Base-by-base conservation (phyloP, 2,329 filamentous ascomycete species). In the Penicillium rolfsii region DNA sequence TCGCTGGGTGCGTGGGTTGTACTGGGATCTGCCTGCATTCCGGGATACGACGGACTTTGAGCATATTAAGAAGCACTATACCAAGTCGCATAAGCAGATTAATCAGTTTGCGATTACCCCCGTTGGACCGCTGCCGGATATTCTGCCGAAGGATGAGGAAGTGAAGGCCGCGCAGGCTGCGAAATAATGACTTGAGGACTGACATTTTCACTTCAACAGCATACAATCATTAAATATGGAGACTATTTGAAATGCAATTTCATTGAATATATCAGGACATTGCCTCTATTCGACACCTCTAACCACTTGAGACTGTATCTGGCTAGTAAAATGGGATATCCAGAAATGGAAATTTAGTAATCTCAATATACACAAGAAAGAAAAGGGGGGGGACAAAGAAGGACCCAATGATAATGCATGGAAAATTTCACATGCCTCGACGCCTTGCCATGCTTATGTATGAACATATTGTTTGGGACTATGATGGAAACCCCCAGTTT, bases 51-150 rank as follows among this genome's bases (percentile, higher is more conserved):
- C 93, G 24, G 86, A 97, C 76, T 97, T 96, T 75, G 86, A 96
- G 76, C 95, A 99, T 79, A 98, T 98, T 81, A 97, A 96, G 85
- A 89, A 84, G 48, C 87, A 89, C 70, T 89, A 89, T 73, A 89
- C 86, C 2, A 87, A 86, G 80, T 87, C 84, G 65, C 87, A 89
- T 75, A 79, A 74, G 66, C 86, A 88, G 77, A 89, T 89, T 68
- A 89, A 89, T 72, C 85, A 73, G 50, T 83, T 82, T 74, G 79
- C 83, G 41, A 96, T 99, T 73, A 94, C 92, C 26, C 93, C 94
- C 0, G 73, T 96, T 16, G 94, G 94, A 0, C 94, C 95, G 5
- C 69, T 92, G 71, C 93, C 93, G 41, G 85, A 96, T 79, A 89
- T 99, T 64, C 71, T 97, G 77, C 85, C 85, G 4, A 79, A 90